Evolutionary conservation across 345 rosid species (phyloP), one percentile per base, ranked within the genome.

Genomic region (Citrus sinensis): DNA sequence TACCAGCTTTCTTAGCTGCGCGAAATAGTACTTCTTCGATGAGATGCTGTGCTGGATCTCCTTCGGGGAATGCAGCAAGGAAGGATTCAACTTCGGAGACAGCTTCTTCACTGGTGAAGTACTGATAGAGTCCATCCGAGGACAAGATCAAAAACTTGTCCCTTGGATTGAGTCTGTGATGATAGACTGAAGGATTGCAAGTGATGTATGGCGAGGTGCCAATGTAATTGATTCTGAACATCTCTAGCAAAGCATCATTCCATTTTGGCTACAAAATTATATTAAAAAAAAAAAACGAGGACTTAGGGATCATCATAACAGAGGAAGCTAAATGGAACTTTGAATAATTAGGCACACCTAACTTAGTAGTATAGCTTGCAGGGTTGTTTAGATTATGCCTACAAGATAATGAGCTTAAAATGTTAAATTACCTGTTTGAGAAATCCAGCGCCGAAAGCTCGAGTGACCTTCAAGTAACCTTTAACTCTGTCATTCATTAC

Each of bases 11-110:
- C 79, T 86, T 92, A 2, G 99, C 99, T 20, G 99, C 99, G 9
- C 97, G 91, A 74, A 89, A 90, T 40, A 96, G 88, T 9, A 92
- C 90, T 83, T 90, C 87, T 86, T 94, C 94, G 2, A 96, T 84
- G 6, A 96, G 94, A 84, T 96, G 97, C 73, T 94, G 97, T 1
- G 99, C 98, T 4, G 99, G 99, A 85, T 96, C 99, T 11, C 97
- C 97, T 80, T 92, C 97, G 0, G 99, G 98, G 71, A 88, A 91
- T 16, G 91, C 86, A 39, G 92, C 74, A 14, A 92, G 88, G 89
- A 96, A 96, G 22, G 87, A 88, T 32, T 90, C 94, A 0, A 94
- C 94, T 77, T 90, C 93, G 9, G 87, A 80, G 20, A 91, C 86
- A 68, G 90, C 99, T 87, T 96, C 95, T 81, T 94, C 90, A 17